phyloP scores from a whole-genome alignment of 345 rosid genomes.

The Euclidium syriacum region DNA sequence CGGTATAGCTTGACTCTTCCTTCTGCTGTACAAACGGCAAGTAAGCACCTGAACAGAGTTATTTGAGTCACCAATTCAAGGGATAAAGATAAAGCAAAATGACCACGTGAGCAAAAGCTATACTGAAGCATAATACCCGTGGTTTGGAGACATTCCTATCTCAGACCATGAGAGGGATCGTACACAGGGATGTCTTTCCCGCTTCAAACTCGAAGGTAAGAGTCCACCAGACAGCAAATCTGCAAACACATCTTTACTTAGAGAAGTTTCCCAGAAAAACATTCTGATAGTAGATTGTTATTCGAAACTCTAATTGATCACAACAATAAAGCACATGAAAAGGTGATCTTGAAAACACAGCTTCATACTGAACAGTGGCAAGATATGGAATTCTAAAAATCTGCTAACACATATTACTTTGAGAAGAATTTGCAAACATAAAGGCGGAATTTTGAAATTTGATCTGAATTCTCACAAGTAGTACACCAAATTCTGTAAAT shows the following conservation, averaged over 20 bases:
- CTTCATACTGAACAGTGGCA: background rate
- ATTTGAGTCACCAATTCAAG: background rate
- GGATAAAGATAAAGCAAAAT: background rate
- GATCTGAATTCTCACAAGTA: background rate
- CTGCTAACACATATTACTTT: background rate
- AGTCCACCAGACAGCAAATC: constrained; percentile 58
- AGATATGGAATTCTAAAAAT: background rate
- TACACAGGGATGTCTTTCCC: constrained; percentile 63
- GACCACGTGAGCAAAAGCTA: background rate
- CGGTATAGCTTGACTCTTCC: constrained; percentile 83
- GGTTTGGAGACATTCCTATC: constrained; percentile 79
- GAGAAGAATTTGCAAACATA: background rate
- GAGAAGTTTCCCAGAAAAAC: background rate
- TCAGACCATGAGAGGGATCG: constrained; percentile 92
- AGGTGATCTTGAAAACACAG: background rate
- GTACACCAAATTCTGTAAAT: background rate
- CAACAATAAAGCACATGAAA: background rate
- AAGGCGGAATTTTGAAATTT: background rate
- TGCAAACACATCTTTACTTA: constrained; percentile 27
- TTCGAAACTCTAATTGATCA: background rate
- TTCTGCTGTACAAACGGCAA: constrained; percentile 78
- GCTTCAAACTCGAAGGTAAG: constrained; percentile 58
- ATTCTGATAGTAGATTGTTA: background rate
- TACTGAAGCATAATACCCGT: constrained; percentile 45
- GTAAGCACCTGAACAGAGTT: constrained; percentile 58